Base-by-base conservation (phyloP, 495 filamentous ascomycete genomes). In the Hypoxylon lienhwacheense region DNA sequence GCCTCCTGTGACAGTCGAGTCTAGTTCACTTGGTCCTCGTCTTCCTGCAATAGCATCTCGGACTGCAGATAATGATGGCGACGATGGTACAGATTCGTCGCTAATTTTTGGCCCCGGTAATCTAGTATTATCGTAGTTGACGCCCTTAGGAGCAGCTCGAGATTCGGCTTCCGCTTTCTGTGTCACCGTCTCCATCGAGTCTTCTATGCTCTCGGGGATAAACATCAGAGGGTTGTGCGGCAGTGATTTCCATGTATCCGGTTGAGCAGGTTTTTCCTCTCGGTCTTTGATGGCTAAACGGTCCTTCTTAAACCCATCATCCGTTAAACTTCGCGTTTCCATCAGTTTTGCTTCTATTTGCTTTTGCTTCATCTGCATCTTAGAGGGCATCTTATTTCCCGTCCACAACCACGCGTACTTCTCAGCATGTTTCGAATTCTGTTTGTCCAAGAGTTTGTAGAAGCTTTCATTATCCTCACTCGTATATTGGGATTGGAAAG, bases 401-500 rank as follows among this genome's bases (percentile, higher is more conserved):
- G 77, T 80, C 85, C 89, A 95, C 39, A 96, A 75, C 86, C 91
- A 98, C 0, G 83, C 84, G 64, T 95, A 85, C 55, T 89, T 91
- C 64, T 89, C 85, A 8, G 85, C 82, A 29, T 78, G 80, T 67
- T 90, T 91, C 19, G 81, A 77, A 64, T 97, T 98, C 59, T 96
- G 89, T 66, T 86, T 90, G 71, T 98, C 93, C 8, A 98, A 73
- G 1, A 97, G 76, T 62, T 86, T 86, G 70, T 95, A 92, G 75
- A 98, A 97, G 40, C 85, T 89, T 62, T 96, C 92, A 64, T 97
- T 97, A 68, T 98, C 93, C 70, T 98, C 93, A 58, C 88, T 93
- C 3, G 91, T 97, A 69, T 96, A 97, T 62, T 88, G 90, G 4
- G 87, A 79, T 59, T 97, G 93, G 62, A 97, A 98, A 2, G 86